Conservation (phyloP, 2,329 filamentous ascomycete genomes). For the Colletotrichum agaves region DNA sequence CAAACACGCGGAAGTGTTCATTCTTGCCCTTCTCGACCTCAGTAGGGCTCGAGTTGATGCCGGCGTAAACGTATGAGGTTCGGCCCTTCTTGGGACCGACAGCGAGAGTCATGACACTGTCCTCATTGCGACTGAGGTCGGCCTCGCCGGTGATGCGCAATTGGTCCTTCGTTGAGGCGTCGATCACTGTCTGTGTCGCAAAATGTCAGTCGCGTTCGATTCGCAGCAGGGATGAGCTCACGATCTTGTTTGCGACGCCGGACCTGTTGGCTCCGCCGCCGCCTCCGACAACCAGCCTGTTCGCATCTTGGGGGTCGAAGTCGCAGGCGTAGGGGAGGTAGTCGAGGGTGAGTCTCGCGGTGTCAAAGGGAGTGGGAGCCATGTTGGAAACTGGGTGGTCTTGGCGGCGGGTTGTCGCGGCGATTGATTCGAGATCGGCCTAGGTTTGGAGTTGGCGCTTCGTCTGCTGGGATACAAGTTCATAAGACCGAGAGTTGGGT, state of each 20-base stretch:
- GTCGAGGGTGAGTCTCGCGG: constrained; percentile 73
- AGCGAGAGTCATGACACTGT: constrained; percentile 86
- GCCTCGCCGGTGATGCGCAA: constrained; percentile 76
- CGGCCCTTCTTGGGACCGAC: constrained; percentile 63
- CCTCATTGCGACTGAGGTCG: constrained; percentile 84
- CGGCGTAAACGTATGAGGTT: constrained; percentile 72
- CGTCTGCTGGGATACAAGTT: not conserved
- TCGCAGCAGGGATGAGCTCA: constrained; percentile 52
- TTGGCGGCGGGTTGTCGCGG: constrained; percentile 3
- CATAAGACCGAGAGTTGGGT: not conserved
- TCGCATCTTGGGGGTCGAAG: constrained; percentile 84
- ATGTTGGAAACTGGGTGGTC: constrained; percentile 41
- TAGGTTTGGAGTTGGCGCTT: not conserved
- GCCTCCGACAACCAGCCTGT: constrained; percentile 82
- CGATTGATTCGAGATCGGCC: not conserved
- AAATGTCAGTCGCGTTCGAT: constrained; percentile 26
- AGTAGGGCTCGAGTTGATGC: constrained; percentile 82
- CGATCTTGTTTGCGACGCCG: constrained; percentile 89
- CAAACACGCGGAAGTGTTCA: constrained; percentile 83
- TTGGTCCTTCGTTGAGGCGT: constrained; percentile 72
- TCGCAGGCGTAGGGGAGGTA: constrained; percentile 91
- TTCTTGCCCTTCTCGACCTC: constrained; percentile 82
- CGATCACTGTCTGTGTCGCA: constrained; percentile 70
- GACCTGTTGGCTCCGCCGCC: constrained; percentile 85
- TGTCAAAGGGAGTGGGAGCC: constrained; percentile 53